Percentiles rank a stretch among this genome's conserved stretches.
These are phyloP conservation scores for Serendipita sp. DNA, from an alignment of 768 basidiomycete genomes.

Conservation along the genomic window DNA sequence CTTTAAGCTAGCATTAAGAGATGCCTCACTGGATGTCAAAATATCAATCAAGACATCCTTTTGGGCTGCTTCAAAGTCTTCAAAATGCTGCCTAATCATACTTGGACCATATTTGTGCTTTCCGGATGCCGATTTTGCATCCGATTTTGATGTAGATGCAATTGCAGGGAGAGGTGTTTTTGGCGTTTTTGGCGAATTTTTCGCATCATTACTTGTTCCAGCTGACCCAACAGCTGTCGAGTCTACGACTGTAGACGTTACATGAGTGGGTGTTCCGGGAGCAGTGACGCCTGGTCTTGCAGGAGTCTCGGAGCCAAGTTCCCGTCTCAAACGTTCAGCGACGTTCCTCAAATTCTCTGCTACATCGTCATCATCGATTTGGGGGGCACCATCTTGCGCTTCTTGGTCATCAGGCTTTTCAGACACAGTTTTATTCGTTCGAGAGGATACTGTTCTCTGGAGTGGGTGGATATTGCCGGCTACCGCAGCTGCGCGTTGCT, in stretches of 20 bases:
- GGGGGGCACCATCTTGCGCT: neutral
- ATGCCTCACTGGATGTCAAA: slow-evolving; percentile 10
- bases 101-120: neutral
- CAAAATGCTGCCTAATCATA: slow-evolving; percentile 8
- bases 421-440: neutral
- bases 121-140: neutral
- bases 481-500: slow-evolving; percentile 7
- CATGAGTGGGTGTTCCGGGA: neutral
- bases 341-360: slow-evolving; percentile 8
- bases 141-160: neutral
- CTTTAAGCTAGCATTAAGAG: slow-evolving; percentile 7
- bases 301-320: slow-evolving; percentile 5
- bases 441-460: neutral
- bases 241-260: neutral
- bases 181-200: neutral
- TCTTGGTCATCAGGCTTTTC: neutral
- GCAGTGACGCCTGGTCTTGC: slow-evolving; percentile 4
- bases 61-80: slow-evolving; percentile 13
- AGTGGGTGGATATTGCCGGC: neutral
- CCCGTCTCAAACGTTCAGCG: slow-evolving; percentile 7
- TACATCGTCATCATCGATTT: slow-evolving; percentile 6
- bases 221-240: neutral
- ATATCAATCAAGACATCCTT: slow-evolving; percentile 13
- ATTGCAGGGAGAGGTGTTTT: neutral
- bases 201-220: neutral